Percentiles rank a stretch among this genome's conserved stretches.
These are phyloP conservation scores for Solanum phureja DNA, from an alignment of 257 asterid genomes.

Conservation along the genomic window DNA sequence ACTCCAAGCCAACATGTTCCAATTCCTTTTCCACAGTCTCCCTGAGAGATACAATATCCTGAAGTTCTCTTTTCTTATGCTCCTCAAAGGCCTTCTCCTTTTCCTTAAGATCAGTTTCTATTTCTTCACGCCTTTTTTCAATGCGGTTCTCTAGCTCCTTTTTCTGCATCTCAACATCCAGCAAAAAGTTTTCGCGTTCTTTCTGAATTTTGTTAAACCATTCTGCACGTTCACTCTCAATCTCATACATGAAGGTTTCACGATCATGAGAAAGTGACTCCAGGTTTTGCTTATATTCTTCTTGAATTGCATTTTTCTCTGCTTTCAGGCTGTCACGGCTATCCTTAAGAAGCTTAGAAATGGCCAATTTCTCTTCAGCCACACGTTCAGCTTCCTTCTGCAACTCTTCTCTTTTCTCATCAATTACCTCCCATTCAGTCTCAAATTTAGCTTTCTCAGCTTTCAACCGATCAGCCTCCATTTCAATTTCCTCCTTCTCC, in stretches of 20 bases:
- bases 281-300: slow-evolving; percentile 54
- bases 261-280: slow-evolving; percentile 75
- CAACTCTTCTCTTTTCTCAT: slow-evolving; percentile 78
- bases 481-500: slow-evolving; percentile 67
- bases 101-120: slow-evolving; percentile 57
- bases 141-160: slow-evolving; percentile 61
- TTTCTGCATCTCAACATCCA: slow-evolving; percentile 65
- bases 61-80: slow-evolving; percentile 56
- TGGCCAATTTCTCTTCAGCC: slow-evolving; percentile 62
- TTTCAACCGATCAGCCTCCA: slow-evolving; percentile 66
- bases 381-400: slow-evolving; percentile 63
- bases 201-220: slow-evolving; percentile 73
- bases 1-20: slow-evolving; percentile 66
- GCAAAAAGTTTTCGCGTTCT: slow-evolving; percentile 64
- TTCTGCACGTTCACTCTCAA: slow-evolving; percentile 61
- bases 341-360: slow-evolving; percentile 61
- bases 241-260: slow-evolving; percentile 59
- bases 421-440: slow-evolving; percentile 84
- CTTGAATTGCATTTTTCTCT: slow-evolving; percentile 60
- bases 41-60: slow-evolving; percentile 43
- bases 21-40: slow-evolving; percentile 59
- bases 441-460: slow-evolving; percentile 84
- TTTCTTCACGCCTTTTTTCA: slow-evolving; percentile 73
- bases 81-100: slow-evolving; percentile 69
- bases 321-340: slow-evolving; percentile 66